Percentiles rank a stretch among this genome's conserved stretches.
Conservation (phyloP, 2,329 filamentous ascomycete genomes). For the Fusarium sp. region DNA sequence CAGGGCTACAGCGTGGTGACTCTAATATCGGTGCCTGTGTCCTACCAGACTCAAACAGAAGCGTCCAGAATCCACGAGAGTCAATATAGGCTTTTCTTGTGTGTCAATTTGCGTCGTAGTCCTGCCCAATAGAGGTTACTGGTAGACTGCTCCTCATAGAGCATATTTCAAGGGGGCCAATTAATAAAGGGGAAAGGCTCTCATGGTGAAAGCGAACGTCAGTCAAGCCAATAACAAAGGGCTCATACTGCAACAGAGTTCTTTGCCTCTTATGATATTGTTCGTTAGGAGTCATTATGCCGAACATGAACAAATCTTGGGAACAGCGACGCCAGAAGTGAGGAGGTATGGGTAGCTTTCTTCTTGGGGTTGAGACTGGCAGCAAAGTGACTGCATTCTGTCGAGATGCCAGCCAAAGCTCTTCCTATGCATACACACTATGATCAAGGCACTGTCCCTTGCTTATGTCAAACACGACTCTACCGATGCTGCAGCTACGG, state of each 20-base stretch:
- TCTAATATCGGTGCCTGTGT: background rate
- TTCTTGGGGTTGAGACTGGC: no score
- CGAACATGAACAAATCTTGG: rapidly evolving
- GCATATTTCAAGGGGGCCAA: background rate
- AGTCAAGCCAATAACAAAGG: background rate
- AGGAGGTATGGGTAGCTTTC: background rate
- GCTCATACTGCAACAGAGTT: rapidly evolving
- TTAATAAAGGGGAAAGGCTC: background rate
- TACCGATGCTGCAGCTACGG: background rate
- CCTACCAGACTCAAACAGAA: background rate
- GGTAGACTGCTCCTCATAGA: background rate
- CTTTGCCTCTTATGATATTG: rapidly evolving
- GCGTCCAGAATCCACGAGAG: rapidly evolving
- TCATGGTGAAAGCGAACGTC: rapidly evolving
- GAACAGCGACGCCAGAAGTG: background rate
- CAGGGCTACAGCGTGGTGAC: rapidly evolving
- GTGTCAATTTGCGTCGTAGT: rapidly evolving
- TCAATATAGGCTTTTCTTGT: rapidly evolving
- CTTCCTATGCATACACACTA: rapidly evolving
- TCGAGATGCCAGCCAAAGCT: background rate
- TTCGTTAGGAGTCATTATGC: rapidly evolving
- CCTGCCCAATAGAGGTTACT: background rate
- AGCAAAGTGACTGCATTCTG: no score
- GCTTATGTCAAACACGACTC: no score
- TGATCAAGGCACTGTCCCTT: rapidly evolving